A percentile compares a stretch with the other conserved stretches of the same genome.
Conservation (phyloP, 257 asterid species). For the Anisodus acutangulus region DNA sequence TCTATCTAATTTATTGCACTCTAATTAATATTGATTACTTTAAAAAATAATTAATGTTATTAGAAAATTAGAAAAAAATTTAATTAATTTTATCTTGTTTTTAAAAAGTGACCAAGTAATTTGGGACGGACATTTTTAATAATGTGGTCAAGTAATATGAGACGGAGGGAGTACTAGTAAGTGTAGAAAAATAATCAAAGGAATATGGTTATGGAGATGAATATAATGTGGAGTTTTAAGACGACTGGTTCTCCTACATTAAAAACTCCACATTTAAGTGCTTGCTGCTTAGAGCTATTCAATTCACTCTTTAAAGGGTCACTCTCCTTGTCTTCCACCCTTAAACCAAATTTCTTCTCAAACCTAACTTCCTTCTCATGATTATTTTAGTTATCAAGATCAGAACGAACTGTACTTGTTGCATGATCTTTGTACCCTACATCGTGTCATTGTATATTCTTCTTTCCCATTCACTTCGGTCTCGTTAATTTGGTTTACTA, state of each 20-base stretch:
- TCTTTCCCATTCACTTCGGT: background rate
- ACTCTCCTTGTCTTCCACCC: background rate
- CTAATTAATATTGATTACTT: too few species aligned
- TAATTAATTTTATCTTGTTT: too few species aligned
- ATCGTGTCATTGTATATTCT: background rate
- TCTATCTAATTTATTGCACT: too few species aligned
- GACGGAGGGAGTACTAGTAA: background rate
- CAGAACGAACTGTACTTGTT: conserved; percentile 9
- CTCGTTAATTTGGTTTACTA: background rate
- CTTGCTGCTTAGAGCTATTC: background rate
- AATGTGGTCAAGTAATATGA: too few species aligned
- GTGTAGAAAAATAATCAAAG: background rate
- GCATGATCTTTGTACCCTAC: background rate
- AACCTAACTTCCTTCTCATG: background rate
- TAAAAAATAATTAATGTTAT: too few species aligned
- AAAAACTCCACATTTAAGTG: background rate
- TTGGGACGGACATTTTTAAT: too few species aligned
- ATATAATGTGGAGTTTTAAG: background rate
- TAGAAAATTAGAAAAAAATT: too few species aligned
- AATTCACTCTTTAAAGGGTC: conserved; percentile 4
- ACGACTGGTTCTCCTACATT: background rate
- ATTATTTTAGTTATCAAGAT: background rate
- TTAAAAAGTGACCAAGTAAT: too few species aligned
- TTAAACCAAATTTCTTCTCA: conserved; percentile 7
- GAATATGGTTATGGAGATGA: conserved; percentile 1